Conservation (phyloP, 768 basidiomycete species). For the Suillus bovinus region DNA sequence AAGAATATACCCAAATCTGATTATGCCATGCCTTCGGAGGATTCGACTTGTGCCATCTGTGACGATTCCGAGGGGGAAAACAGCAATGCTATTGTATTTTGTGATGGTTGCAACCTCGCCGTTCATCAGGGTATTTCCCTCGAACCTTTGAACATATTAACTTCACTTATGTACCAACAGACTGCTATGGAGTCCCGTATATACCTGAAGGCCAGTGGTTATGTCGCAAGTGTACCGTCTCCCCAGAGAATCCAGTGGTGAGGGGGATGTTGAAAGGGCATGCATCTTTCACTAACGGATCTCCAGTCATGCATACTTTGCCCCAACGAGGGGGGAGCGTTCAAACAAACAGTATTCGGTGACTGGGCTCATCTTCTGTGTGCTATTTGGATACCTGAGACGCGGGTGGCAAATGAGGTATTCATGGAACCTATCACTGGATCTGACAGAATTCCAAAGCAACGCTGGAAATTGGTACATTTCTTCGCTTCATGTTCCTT, state of each 20-base stretch:
- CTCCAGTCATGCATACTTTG: slow-evolving; percentile 91
- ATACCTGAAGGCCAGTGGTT: slow-evolving; percentile 99
- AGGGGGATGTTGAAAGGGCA: slow-evolving; percentile 27
- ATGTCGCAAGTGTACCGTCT: slow-evolving; percentile 97
- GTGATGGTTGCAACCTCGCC: slow-evolving; percentile 97
- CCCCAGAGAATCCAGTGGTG: slow-evolving; percentile 94
- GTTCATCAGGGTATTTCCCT: slow-evolving; percentile 91
- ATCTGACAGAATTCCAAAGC: slow-evolving; percentile 83
- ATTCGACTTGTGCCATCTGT: slow-evolving; percentile 95
- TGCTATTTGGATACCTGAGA: slow-evolving; percentile 97
- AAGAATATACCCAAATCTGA: slow-evolving; percentile 92
- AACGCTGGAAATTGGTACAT: slow-evolving; percentile 91
- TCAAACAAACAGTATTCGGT: slow-evolving; percentile 92
- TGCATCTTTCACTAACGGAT: background rate
- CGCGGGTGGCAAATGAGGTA: slow-evolving; percentile 87
- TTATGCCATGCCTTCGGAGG: slow-evolving; percentile 87
- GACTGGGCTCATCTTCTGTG: slow-evolving; percentile 97
- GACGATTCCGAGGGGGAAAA: slow-evolving; percentile 99
- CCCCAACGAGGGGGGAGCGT: slow-evolving; percentile 95
- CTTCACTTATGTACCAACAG: slow-evolving; percentile 39
- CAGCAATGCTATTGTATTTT: slow-evolving; percentile 98
- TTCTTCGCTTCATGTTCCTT: slow-evolving; percentile 1
- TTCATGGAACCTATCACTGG: slow-evolving; percentile 99
- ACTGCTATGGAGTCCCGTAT: slow-evolving; percentile 99
- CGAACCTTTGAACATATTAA: background rate